Evolutionary conservation across 352 stramenopile genomes (phyloP).

Genomic region (Phytophthora idaei): DNA sequence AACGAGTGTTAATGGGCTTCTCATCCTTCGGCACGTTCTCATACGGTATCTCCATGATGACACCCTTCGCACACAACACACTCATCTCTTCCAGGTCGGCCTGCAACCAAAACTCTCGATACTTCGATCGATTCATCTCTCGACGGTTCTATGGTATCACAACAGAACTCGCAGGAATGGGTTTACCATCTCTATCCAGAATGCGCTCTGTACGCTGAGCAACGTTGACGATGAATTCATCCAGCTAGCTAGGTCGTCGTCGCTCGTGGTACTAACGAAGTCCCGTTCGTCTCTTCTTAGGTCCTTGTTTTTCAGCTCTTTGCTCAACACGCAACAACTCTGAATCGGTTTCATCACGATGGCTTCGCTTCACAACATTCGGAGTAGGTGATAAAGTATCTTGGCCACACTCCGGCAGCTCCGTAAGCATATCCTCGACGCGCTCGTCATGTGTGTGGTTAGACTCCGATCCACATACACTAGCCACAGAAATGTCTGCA

Average conservation of each 20-base stretch:
- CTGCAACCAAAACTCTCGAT: neutral
- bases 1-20: neutral
- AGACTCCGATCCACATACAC: neutral
- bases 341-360: neutral
- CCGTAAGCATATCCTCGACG: neutral
- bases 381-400: neutral
- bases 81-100: slow-evolving; percentile 9
- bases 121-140: neutral
- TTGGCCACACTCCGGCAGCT: too few species aligned
- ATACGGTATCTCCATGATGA: neutral
- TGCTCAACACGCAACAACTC: neutral
- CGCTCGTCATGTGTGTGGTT: neutral
- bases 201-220: neutral
- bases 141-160: neutral
- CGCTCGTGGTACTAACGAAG: neutral
- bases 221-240: neutral
- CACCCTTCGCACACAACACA: neutral
- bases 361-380: neutral
- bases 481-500: neutral
- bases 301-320: neutral
- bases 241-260: neutral
- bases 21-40: neutral
- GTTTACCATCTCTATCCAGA: neutral
- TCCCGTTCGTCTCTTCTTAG: neutral
- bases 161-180: neutral